phyloP scores from a whole-genome alignment of 495 filamentous ascomycete species.

The Clohesyomyces aquaticus region DNA sequence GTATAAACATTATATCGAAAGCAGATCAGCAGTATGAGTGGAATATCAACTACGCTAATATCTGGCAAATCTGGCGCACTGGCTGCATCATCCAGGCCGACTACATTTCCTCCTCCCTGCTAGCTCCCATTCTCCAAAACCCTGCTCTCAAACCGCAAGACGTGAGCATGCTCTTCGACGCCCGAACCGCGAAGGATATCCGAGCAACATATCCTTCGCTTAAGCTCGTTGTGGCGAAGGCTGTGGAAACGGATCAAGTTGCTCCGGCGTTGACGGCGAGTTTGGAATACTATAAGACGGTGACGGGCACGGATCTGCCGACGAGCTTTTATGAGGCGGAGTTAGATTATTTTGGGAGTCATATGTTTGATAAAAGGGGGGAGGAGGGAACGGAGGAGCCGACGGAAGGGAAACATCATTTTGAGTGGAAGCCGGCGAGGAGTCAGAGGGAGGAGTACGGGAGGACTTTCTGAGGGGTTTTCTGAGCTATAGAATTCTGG shows the following conservation, averaged over 20 bases:
- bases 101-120: conserved; percentile 61
- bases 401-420: conserved; percentile 58
- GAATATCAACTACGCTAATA: conserved; percentile 62
- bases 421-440: conserved; percentile 60
- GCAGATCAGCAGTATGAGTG: conserved; percentile 65
- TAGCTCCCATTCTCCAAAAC: conserved; percentile 50
- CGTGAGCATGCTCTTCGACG: conserved; percentile 57
- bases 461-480: not conserved
- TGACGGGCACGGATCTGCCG: conserved; percentile 53
- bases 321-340: conserved; percentile 77
- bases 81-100: conserved; percentile 78
- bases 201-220: conserved; percentile 55
- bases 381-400: conserved; percentile 53
- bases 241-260: conserved; percentile 63
- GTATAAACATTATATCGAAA: conserved; percentile 66
- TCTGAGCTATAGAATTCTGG: too few relatives aligned
- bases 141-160: conserved; percentile 37
- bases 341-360: conserved; percentile 75
- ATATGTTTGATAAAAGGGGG: conserved; percentile 64
- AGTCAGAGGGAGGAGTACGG: conserved; percentile 16
- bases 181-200: conserved; percentile 58
- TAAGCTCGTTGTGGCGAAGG: conserved; percentile 54
- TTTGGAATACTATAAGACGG: conserved; percentile 73
- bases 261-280: conserved; percentile 66
- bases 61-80: conserved; percentile 70